Conservation (phyloP, 2,329 filamentous ascomycete species). For the Tolypocladium amazonense region DNA sequence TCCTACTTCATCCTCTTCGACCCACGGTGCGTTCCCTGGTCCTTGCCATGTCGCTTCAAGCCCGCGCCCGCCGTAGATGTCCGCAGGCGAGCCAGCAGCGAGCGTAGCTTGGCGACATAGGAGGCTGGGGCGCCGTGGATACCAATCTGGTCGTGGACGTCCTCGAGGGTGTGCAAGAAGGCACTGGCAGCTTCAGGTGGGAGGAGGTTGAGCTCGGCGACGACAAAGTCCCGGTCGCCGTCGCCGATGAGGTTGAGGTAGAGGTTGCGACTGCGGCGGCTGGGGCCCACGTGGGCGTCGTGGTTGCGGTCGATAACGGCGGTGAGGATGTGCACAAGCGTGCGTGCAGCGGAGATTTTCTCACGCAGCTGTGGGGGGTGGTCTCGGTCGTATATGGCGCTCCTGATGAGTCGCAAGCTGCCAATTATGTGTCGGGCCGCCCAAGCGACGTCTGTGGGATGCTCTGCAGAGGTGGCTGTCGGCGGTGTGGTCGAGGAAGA, state of each 20-base stretch:
- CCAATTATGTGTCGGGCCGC: constrained; percentile 35
- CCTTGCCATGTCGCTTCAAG: constrained; percentile 19
- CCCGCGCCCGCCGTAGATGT: constrained; percentile 13
- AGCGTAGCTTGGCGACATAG: constrained; percentile 24
- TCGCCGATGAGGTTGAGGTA: constrained; percentile 38
- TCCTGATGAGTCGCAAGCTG: constrained; percentile 30
- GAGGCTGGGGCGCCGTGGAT: constrained; percentile 20
- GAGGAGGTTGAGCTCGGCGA: constrained; percentile 31
- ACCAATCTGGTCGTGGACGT: constrained; percentile 19
- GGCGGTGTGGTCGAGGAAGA: background rate
- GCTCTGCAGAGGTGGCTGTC: constrained; percentile 13
- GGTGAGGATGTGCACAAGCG: constrained; percentile 36
- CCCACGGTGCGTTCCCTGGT: constrained; percentile 13
- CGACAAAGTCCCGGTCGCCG: constrained; percentile 30
- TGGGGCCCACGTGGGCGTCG: constrained; percentile 21
- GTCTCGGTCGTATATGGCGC: constrained; percentile 27
- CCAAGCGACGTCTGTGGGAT: constrained; percentile 32
- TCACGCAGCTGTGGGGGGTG: constrained; percentile 25
- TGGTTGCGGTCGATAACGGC: constrained; percentile 29
- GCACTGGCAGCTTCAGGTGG: constrained; percentile 30
- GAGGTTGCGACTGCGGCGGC: constrained; percentile 29
- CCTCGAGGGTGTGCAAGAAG: constrained; percentile 28
- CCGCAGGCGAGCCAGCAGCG: constrained; percentile 19
- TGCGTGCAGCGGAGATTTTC: constrained; percentile 32
- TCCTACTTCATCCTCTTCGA: constrained; percentile 24